A percentile compares a stretch with the other conserved stretches of the same genome.
Evolutionary conservation across 352 stramenopile genomes (phyloP).

Genomic region (Globisporangium yorkense): DNA sequence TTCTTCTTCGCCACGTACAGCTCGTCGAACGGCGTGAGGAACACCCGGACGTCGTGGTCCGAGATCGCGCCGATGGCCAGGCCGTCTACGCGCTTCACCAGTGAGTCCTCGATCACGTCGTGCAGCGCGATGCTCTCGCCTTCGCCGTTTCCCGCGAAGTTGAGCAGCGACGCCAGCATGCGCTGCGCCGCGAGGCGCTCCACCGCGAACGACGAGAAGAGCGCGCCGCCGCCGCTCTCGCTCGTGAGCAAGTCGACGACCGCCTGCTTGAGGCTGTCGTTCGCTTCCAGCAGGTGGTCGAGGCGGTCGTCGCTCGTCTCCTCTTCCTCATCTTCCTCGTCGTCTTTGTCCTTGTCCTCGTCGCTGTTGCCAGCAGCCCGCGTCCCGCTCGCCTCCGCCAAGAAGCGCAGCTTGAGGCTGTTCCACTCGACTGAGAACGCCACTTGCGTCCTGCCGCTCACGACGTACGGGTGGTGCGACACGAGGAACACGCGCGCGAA

Average conservation of each 20-base stretch:
- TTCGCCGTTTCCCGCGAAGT: constrained; percentile 77
- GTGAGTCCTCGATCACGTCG: constrained; percentile 53
- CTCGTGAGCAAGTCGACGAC: constrained; percentile 45
- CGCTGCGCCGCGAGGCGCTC: constrained; percentile 65
- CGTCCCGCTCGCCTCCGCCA: constrained; percentile 16
- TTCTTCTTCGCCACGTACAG: constrained; percentile 66
- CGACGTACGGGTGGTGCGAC: constrained; percentile 70
- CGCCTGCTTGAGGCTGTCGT: constrained; percentile 53
- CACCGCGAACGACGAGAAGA: constrained; percentile 44
- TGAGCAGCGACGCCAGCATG: constrained; percentile 59
- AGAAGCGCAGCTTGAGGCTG: constrained; percentile 52
- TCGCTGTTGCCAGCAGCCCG: background rate
- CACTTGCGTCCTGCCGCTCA: constrained; percentile 43
- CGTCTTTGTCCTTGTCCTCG: constrained; percentile 15
- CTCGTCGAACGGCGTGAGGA: constrained; percentile 57
- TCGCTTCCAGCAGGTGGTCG: constrained; percentile 73
- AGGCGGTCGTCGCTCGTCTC: constrained; percentile 60
- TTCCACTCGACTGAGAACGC: constrained; percentile 66
- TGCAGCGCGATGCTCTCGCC: constrained; percentile 69
- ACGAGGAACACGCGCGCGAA: constrained; percentile 53
- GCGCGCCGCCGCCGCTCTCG: constrained; percentile 23
- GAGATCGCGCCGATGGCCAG: constrained; percentile 47
- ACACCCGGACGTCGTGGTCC: constrained; percentile 56
- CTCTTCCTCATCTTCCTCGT: constrained; percentile 38
- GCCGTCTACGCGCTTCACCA: constrained; percentile 48